phyloP scores from a whole-genome alignment of 2,329 filamentous ascomycete genomes.

The Coccinonectria pachysandricola region DNA sequence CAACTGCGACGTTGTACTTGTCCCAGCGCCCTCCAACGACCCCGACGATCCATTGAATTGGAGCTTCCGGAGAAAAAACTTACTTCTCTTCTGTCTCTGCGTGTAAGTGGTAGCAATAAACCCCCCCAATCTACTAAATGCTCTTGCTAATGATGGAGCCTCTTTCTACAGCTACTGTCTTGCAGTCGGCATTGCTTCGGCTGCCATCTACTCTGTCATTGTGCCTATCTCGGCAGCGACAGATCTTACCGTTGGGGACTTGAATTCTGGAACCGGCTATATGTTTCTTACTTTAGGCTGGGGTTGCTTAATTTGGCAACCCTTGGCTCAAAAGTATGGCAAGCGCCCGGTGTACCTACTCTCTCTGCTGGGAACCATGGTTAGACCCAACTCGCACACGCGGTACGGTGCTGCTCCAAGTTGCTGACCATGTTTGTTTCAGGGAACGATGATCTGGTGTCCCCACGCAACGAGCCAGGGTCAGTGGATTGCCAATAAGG shows the following conservation, averaged over 20 bases:
- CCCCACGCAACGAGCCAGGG: background rate
- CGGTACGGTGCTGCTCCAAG: background rate
- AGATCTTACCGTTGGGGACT: background rate
- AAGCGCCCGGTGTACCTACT: constrained; percentile 27
- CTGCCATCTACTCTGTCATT: constrained; percentile 1
- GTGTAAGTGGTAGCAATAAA: background rate
- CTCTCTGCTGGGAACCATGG: constrained; percentile 20
- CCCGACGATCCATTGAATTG: constrained; percentile 1
- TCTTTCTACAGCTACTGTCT: background rate
- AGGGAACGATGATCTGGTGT: background rate
- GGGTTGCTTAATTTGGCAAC: constrained; percentile 34
- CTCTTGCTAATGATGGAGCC: no score
- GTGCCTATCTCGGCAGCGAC: background rate
- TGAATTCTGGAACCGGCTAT: background rate
- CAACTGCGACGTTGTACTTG: constrained; percentile 30
- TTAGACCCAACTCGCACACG: constrained; percentile 2
- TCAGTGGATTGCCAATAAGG: background rate
- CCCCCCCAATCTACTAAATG: no score
- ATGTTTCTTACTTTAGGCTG: constrained; percentile 32
- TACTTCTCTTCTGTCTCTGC: background rate
- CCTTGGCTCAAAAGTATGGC: constrained; percentile 32
- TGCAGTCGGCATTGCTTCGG: background rate
- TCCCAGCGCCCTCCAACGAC: background rate
- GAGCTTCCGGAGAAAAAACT: background rate
- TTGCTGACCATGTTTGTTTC: background rate